Evolutionary conservation across 345 rosid genomes (phyloP), one percentile per base, ranked within the genome.

Genomic region (Garcia nutans): DNA sequence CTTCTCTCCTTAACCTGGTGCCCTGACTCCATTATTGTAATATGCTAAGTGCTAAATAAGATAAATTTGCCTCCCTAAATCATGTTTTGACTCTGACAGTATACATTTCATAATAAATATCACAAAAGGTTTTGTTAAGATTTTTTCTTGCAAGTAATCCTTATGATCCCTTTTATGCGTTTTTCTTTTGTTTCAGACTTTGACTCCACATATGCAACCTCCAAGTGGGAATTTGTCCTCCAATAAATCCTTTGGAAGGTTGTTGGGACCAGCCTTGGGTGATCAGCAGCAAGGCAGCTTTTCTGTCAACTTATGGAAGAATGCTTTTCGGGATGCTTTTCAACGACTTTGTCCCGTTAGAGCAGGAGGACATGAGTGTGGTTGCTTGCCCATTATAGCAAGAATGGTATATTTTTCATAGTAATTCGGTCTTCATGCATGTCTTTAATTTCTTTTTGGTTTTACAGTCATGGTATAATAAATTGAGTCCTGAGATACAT

Each of bases 141-240:
- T n/a, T 66, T 8, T 49, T 26, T 2, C 41, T 44, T 47, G 57
- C 5, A 68, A 31, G 31, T 81, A 54, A 68, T 31, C 57, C 20
- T 8, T 9, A 12, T 26, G 23, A 56, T 60, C 9, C 28, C 52
- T 70, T 26, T 17, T 2, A 24, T 42, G 44, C 50, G 50, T 1
- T 49, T 24, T 3, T 62, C 31, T 19, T 42, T 3, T 64, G 41
- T 31, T 76, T 77, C 81, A 96, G 98, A 93, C 90, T 26, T 80
- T 96, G 83, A 90, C 97, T 79, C 97, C 98, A 72, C 84, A 87
- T 74, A 96, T 96, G 98, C 99, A 93, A 88, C 72, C 94, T 67
- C 91, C 93, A 9, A 70, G 41, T 76, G 77, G 78, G 73, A 80
- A 83, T 76, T 82, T 80, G 33, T 80, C 89, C 60, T 77, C 84